Evolutionary conservation across 176 grass and related monocot species (phyloP).

Genomic region (Musa acuminata): DNA sequence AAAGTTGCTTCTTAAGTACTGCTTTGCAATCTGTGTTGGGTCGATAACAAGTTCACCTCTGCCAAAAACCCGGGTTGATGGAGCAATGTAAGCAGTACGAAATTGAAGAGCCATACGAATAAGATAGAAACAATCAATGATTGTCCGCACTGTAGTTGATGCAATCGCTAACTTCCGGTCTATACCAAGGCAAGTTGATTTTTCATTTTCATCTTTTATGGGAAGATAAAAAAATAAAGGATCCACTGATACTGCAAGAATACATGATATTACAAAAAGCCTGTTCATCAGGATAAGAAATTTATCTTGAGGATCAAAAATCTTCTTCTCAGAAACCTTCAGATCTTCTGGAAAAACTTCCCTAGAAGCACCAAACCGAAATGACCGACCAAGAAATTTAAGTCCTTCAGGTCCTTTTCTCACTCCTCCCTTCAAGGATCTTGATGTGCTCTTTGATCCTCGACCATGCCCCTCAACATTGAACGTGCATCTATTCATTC

Average conservation of each 20-base stretch:
- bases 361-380: slow-evolving; percentile 58
- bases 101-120: slow-evolving; percentile 80
- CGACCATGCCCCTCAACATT: slow-evolving; percentile 45
- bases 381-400: slow-evolving; percentile 61
- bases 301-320: slow-evolving; percentile 91
- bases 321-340: slow-evolving; percentile 49
- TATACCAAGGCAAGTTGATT: slow-evolving; percentile 67
- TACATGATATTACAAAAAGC: slow-evolving; percentile 77
- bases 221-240: slow-evolving; percentile 84
- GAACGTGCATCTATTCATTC: slow-evolving; percentile 35
- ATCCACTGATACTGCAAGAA: slow-evolving; percentile 73
- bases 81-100: slow-evolving; percentile 82
- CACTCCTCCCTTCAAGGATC: slow-evolving; percentile 38
- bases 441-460: slow-evolving; percentile 27
- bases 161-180: slow-evolving; percentile 38
- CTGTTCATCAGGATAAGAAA: slow-evolving; percentile 60
- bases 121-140: slow-evolving; percentile 75
- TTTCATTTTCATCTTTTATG: slow-evolving; percentile 31
- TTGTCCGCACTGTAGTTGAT: slow-evolving; percentile 42
- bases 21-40: slow-evolving; percentile 55
- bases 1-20: slow-evolving; percentile 72
- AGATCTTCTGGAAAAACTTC: slow-evolving; percentile 94
- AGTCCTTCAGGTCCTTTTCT: slow-evolving; percentile 60
- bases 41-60: slow-evolving; percentile 92
- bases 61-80: slow-evolving; percentile 83